phyloP scores from a whole-genome alignment of 2,329 filamentous ascomycete genomes.

The Fonsecaea monophora region DNA sequence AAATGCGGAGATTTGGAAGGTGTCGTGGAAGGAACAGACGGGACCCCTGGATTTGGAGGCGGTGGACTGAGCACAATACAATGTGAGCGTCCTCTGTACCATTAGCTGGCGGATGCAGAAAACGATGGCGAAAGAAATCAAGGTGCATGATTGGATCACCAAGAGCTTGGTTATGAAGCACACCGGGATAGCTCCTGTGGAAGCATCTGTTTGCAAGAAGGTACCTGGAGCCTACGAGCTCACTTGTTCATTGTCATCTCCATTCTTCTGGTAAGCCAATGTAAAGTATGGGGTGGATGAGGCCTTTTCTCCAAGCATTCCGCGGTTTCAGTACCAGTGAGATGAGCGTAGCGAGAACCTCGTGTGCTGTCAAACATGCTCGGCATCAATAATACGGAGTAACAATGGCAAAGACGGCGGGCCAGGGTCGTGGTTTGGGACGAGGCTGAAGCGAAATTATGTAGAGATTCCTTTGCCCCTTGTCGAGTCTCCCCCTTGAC shows the following conservation, averaged over 20 bases:
- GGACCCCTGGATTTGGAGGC: constrained; percentile 32
- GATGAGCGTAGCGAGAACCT: neutral
- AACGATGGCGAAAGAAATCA: neutral
- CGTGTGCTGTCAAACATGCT: too few relatives aligned
- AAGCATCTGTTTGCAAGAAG: neutral
- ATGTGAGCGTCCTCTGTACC: neutral
- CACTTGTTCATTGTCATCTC: neutral
- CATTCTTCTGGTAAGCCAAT: too few relatives aligned
- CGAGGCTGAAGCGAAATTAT: neutral
- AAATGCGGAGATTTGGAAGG: constrained; percentile 35
- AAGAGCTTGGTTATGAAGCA: neutral
- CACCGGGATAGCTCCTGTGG: neutral
- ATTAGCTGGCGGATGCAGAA: neutral
- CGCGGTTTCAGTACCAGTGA: neutral
- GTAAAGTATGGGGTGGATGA: too few relatives aligned
- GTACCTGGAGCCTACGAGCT: neutral
- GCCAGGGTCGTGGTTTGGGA: neutral
- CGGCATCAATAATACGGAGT: too few relatives aligned
- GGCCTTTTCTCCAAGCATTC: neutral
- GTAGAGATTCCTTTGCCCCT: neutral
- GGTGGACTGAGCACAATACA: constrained; percentile 26
- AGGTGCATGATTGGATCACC: neutral
- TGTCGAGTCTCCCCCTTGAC: neutral
- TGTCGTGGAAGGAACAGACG: constrained; percentile 26
- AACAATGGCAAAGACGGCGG: too few relatives aligned